phyloP scores from a whole-genome alignment of 1,284 basidiomycete species.

The Golubevia sp. region DNA sequence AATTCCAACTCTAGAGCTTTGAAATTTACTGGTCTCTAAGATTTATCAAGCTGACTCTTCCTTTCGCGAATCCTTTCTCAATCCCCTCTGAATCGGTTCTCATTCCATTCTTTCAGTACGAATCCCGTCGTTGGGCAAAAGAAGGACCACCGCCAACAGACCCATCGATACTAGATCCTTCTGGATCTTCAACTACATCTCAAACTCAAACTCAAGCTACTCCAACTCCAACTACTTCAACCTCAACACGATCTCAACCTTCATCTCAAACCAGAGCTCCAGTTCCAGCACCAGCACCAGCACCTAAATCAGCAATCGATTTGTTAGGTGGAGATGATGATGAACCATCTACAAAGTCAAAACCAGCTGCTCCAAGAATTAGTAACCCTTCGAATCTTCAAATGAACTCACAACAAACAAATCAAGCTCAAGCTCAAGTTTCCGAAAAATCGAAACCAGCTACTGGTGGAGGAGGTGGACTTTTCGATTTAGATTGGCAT shows the following conservation, averaged over 20 bases:
- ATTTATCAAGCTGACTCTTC: too few species aligned
- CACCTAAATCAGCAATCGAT: conserved; percentile 10
- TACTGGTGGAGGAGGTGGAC: conserved; percentile 66
- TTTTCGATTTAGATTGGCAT: conserved; percentile 85
- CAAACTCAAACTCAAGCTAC: conserved; percentile 1
- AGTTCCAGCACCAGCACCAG: not conserved
- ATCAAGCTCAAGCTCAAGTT: not conserved
- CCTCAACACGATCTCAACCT: not conserved
- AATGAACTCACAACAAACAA: not conserved
- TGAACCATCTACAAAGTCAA: conserved; percentile 4
- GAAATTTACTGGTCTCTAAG: too few species aligned
- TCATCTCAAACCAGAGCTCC: not conserved
- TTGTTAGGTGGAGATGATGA: conserved; percentile 15
- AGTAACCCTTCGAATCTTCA: not conserved
- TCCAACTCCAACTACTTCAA: not conserved
- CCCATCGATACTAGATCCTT: conserved; percentile 76
- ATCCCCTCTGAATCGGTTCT: too few species aligned
- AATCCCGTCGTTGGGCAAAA: conserved; percentile 86
- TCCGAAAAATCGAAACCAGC: too few species aligned
- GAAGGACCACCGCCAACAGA: conserved; percentile 82
- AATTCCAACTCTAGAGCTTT: too few species aligned
- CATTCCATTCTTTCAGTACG: too few species aligned
- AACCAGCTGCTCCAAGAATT: not conserved
- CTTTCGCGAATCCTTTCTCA: too few species aligned
- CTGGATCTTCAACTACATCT: conserved; percentile 33